phyloP scores from a whole-genome alignment of 106 monocot genomes.

The Narthecium ossifragum region DNA sequence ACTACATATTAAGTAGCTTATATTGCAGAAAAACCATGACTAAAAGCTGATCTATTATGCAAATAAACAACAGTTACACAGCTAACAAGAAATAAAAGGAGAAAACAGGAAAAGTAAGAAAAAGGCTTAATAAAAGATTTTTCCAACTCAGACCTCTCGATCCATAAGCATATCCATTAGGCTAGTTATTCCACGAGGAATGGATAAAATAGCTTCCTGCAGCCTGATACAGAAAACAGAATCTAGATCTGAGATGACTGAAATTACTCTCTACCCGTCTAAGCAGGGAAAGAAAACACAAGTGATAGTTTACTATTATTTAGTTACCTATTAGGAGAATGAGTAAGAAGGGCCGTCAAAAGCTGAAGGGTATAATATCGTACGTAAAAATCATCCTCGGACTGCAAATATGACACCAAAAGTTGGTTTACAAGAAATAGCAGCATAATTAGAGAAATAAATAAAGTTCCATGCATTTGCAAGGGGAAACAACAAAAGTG shows the following conservation, averaged over 20 bases:
- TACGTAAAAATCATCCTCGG: constrained; percentile 95
- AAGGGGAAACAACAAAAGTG: background rate
- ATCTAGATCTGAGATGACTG: too few species aligned
- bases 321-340: constrained; percentile 84
- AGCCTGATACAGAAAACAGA: constrained; percentile 63
- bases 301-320: background rate
- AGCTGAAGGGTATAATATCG: constrained; percentile 99
- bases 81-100: too few species aligned
- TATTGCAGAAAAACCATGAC: too few species aligned
- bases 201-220: constrained; percentile 92
- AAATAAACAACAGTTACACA: too few species aligned
- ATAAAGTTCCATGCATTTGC: background rate
- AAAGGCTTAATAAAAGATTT: background rate
- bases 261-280: too few species aligned
- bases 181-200: constrained; percentile 88
- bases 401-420: constrained; percentile 29
- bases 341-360: constrained; percentile 85
- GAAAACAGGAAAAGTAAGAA: too few species aligned
- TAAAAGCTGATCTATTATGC: too few species aligned
- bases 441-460: background rate
- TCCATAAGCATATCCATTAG: constrained; percentile 99
- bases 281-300: background rate
- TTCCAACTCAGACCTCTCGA: constrained; percentile 57
- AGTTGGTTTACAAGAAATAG: background rate
- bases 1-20: too few species aligned